Percentiles rank a stretch among this genome's conserved stretches.
Conservation (phyloP, 2,329 filamentous ascomycete species). For the Cytospora paraplurivora region DNA sequence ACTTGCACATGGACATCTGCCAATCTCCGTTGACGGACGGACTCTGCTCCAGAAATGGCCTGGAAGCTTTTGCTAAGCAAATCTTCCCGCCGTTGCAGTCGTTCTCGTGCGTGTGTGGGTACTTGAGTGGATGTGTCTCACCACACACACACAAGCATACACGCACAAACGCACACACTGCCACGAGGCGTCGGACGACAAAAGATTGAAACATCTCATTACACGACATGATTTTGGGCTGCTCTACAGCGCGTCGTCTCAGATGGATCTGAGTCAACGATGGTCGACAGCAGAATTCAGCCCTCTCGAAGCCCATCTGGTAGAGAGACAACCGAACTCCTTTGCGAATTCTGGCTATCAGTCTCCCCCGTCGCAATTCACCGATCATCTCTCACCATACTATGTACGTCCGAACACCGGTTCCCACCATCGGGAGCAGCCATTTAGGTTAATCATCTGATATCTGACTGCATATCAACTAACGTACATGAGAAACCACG, state of each 20-base stretch:
- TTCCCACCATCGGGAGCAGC: constrained; percentile 24
- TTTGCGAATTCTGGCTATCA: not conserved
- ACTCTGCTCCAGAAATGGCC: not conserved
- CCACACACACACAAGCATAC: not conserved
- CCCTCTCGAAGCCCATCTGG: not conserved
- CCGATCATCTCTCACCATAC: not conserved
- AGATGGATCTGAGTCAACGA: constrained; percentile 29
- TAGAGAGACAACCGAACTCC: too few relatives aligned
- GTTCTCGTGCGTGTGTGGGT: constrained; percentile 3
- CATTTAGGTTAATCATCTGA: constrained; percentile 25
- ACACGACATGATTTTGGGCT: constrained; percentile 18
- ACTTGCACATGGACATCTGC: constrained; percentile 8
- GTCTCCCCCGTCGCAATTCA: not conserved
- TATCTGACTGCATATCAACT: constrained; percentile 28
- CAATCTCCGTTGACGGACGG: not conserved
- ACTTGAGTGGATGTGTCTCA: not conserved
- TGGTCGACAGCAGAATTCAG: constrained; percentile 4
- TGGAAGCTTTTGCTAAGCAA: not conserved
- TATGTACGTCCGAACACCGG: not conserved
- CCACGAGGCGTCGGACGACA: constrained; percentile 24
- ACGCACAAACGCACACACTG: constrained; percentile 2
- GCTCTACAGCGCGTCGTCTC: constrained; percentile 21
- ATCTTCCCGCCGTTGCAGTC: not conserved
- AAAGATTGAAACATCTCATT: constrained; percentile 17
- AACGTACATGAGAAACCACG: constrained; percentile 24